Evolutionary conservation across 208 protist genomes (phyloP).

Genomic region (Leishmania tarentolae): DNA sequence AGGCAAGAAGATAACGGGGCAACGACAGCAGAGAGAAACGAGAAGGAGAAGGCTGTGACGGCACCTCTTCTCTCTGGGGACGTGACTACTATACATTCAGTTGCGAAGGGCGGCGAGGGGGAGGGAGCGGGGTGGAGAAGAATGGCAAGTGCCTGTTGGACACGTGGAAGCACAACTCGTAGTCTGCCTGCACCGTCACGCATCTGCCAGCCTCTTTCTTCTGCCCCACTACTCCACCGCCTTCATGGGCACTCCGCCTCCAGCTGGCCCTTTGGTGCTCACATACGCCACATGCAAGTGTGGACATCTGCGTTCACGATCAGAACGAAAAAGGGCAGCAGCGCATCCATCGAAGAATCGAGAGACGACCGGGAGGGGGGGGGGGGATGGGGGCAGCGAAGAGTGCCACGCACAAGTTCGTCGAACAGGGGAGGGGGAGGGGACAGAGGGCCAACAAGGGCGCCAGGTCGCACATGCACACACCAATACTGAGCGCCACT

Average conservation of each 20-base stretch:
- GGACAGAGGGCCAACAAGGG: background rate
- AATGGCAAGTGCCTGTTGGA: background rate
- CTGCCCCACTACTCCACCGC: background rate
- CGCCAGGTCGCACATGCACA: background rate
- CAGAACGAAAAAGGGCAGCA: background rate
- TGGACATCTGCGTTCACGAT: background rate
- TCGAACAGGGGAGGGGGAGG: background rate
- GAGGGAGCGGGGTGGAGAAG: background rate
- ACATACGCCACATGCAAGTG: background rate
- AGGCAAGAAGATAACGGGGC: too few species aligned
- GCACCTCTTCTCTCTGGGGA: background rate
- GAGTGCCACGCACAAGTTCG: background rate
- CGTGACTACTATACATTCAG: constrained; percentile 2
- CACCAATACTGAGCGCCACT: background rate
- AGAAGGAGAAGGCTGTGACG: background rate
- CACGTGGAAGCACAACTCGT: background rate
- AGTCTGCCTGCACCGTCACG: background rate
- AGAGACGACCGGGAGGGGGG: background rate
- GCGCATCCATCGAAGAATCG: background rate
- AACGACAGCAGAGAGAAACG: background rate
- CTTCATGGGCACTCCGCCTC: background rate
- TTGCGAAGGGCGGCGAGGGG: background rate
- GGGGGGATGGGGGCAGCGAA: background rate
- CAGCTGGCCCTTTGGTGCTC: background rate
- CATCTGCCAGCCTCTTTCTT: background rate